Conservation (phyloP, 2,329 filamentous ascomycete genomes). For the Coniosporium tulheliwenetii region DNA sequence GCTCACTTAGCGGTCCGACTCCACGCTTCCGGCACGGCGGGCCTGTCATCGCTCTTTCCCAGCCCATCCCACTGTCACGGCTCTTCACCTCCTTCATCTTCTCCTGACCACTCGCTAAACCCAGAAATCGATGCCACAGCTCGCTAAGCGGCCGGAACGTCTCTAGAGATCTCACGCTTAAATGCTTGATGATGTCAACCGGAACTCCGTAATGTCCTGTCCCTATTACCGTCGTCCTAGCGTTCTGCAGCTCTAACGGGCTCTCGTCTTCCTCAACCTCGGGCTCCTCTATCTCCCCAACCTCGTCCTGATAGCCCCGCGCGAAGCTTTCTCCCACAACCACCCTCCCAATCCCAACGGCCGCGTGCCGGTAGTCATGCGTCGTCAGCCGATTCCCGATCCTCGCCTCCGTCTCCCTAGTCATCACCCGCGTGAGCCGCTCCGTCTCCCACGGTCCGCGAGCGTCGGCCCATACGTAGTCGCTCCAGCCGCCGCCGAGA, state of each 20-base stretch:
- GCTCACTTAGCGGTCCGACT: background rate
- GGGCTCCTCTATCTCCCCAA: constrained; percentile 1
- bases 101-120: background rate
- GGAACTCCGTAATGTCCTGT: background rate
- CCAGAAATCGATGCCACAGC: background rate
- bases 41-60: too few species aligned
- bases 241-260: background rate
- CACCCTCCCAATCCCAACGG: background rate
- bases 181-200: background rate
- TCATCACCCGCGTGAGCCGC: constrained; percentile 5
- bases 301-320: constrained; percentile 1
- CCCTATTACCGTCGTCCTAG: background rate
- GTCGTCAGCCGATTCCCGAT: constrained; percentile 4
- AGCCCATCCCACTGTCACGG: too few species aligned
- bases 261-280: background rate
- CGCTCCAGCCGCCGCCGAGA: constrained; percentile 1
- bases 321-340: constrained; percentile 1
- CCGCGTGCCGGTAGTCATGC: background rate
- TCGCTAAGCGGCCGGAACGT: background rate
- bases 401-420: constrained; percentile 6
- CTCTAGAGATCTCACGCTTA: background rate
- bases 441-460: too few species aligned
- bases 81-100: background rate
- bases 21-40: background rate
- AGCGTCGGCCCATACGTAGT: constrained; percentile 5